These are phyloP conservation scores for Musa acuminata DNA, from an alignment of 176 grass and related monocot species.

Conservation along the genomic window DNA sequence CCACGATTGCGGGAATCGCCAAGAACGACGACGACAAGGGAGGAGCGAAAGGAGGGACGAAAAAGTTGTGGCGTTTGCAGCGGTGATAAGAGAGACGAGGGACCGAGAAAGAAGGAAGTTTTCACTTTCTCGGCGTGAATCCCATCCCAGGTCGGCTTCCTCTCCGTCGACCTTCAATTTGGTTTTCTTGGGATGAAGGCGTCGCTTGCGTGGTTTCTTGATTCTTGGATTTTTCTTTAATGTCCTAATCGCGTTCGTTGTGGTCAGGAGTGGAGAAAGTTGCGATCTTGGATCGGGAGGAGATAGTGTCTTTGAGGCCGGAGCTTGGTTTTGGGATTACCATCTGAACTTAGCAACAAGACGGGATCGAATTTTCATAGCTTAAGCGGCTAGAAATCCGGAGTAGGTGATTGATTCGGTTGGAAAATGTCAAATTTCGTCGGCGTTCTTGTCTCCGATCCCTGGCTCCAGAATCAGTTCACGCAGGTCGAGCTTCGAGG, in stretches of 20 bases:
- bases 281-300: not conserved
- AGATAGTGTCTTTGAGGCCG: not conserved
- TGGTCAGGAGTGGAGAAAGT: not conserved
- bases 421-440: constrained; percentile 62
- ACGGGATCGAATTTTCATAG: too few species aligned
- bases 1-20: not conserved
- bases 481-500: constrained; percentile 96
- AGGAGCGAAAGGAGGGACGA: not conserved
- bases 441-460: constrained; percentile 90
- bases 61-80: not conserved
- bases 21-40: not conserved
- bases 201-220: not conserved
- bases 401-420: not conserved
- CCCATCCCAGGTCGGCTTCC: not conserved
- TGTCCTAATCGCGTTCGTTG: not conserved
- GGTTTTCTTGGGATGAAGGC: not conserved
- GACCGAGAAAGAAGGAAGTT: not conserved
- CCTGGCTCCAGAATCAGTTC: constrained; percentile 92
- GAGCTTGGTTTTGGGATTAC: too few species aligned
- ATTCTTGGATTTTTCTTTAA: not conserved
- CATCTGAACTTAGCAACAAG: too few species aligned
- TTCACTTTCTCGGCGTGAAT: not conserved
- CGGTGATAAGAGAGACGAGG: not conserved
- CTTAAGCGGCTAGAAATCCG: too few species aligned
- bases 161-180: not conserved